phyloP scores from a whole-genome alignment of 192 early-diverging fungal species.

The Chytriomyces sp. region DNA sequence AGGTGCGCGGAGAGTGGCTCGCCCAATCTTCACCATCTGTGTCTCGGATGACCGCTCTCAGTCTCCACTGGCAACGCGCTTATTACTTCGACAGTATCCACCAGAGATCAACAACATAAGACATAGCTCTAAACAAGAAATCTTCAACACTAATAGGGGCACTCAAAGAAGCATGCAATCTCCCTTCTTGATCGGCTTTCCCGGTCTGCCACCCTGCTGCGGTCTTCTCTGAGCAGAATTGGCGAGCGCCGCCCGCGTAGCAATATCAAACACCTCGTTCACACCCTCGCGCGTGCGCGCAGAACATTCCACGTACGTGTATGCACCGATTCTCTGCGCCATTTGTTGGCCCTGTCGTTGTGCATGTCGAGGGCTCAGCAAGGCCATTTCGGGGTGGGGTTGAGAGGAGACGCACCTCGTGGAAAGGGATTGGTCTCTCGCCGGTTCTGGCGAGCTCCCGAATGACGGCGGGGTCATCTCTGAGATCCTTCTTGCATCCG shows the following conservation, averaged over 20 bases:
- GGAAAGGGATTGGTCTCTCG: conserved; percentile 2
- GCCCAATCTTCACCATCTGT: too few species aligned
- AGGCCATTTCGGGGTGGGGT: not conserved
- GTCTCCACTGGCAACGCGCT: too few species aligned
- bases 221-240: not conserved
- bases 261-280: conserved; percentile 55
- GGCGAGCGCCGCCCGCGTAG: conserved; percentile 49
- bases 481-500: conserved; percentile 36
- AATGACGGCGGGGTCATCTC: conserved; percentile 9
- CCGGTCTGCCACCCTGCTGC: not conserved
- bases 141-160: not conserved
- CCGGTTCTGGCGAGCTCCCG: not conserved
- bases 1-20: too few species aligned
- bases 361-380: not conserved
- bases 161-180: not conserved
- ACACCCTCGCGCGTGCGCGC: conserved; percentile 46
- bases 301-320: conserved; percentile 31
- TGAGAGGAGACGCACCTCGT: not conserved
- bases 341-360: conserved; percentile 13
- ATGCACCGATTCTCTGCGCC: conserved; percentile 29
- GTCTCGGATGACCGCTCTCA: too few species aligned
- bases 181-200: not conserved
- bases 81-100: not conserved
- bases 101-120: not conserved
- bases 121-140: not conserved